A percentile compares a stretch with the other conserved stretches of the same genome.
These are phyloP conservation scores for Hypholoma fasciculare DNA, from an alignment of 768 basidiomycete genomes.

Conservation along the genomic window DNA sequence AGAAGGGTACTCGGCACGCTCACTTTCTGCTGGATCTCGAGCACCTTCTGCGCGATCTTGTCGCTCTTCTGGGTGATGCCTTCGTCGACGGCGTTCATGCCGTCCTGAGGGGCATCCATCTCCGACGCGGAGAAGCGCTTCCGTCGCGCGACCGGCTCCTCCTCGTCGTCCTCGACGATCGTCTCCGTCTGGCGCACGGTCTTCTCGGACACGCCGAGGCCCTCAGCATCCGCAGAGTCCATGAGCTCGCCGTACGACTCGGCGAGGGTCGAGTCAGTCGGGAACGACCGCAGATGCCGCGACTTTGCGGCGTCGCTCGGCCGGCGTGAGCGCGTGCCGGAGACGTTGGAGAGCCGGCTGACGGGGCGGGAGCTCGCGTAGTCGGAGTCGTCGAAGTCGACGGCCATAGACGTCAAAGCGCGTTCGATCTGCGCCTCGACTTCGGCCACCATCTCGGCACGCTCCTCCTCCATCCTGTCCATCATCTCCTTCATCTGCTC, in stretches of 20 bases:
- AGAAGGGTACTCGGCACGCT: slow-evolving; percentile 16
- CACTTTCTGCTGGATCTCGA: slow-evolving; percentile 91
- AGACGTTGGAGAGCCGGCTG: slow-evolving; percentile 64
- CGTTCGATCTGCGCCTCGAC: slow-evolving; percentile 91
- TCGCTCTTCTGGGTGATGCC: slow-evolving; percentile 85
- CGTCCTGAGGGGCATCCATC: slow-evolving; percentile 65
- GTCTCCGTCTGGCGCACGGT: slow-evolving; percentile 50
- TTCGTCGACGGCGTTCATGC: slow-evolving; percentile 85
- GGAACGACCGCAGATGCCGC: slow-evolving; percentile 64
- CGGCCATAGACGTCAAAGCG: slow-evolving; percentile 82
- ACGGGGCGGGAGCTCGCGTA: slow-evolving; percentile 68
- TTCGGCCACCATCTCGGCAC: slow-evolving; percentile 89
- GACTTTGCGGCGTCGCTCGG: slow-evolving; percentile 59
- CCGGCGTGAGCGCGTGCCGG: slow-evolving; percentile 56
- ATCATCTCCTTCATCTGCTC: slow-evolving; percentile 81
- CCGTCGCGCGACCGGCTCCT: slow-evolving; percentile 52
- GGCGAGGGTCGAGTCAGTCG: slow-evolving; percentile 79
- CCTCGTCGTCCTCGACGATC: slow-evolving; percentile 59
- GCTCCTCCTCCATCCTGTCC: slow-evolving; percentile 87
- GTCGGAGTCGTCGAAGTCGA: slow-evolving; percentile 78
- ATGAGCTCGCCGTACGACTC: slow-evolving; percentile 54
- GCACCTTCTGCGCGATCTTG: slow-evolving; percentile 83
- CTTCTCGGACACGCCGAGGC: slow-evolving; percentile 29
- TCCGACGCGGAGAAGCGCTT: slow-evolving; percentile 81
- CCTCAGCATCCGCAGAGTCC: slow-evolving; percentile 18